Percentiles rank a stretch among this genome's conserved stretches.
These are phyloP conservation scores for Myxozyma neotropica DNA, from an alignment of 805 yeast genomes.

Conservation along the genomic window DNA sequence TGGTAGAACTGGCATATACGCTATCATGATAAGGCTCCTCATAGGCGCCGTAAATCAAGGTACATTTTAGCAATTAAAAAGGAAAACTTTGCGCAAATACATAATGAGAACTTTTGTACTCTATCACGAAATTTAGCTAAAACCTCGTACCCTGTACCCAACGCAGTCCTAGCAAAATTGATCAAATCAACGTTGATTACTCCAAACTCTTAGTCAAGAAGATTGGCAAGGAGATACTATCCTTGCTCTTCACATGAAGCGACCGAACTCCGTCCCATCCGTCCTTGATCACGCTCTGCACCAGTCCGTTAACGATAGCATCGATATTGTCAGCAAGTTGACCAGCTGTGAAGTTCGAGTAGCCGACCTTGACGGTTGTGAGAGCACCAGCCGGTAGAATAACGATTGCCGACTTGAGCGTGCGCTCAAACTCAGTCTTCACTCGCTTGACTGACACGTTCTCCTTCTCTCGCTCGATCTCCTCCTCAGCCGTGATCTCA, in stretches of 20 bases:
- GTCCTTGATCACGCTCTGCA: slow-evolving; percentile 35
- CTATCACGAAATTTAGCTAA: neutral
- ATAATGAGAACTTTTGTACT: neutral
- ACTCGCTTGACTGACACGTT: slow-evolving; percentile 56
- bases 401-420: slow-evolving; percentile 60
- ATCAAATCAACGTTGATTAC: too few relatives aligned
- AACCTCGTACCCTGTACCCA: slow-evolving; percentile 2
- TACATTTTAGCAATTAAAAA: too few relatives aligned
- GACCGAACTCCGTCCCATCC: slow-evolving; percentile 43
- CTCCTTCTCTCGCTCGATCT: slow-evolving; percentile 38
- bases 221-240: slow-evolving; percentile 84
- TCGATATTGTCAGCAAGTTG: slow-evolving; percentile 63
- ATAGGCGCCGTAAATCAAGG: too few relatives aligned
- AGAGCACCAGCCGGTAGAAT: slow-evolving; percentile 74
- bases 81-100: too few relatives aligned
- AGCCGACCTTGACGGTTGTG: slow-evolving; percentile 67
- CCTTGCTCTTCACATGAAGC: slow-evolving; percentile 65
- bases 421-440: slow-evolving; percentile 59
- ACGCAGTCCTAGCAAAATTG: neutral
- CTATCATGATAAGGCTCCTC: too few relatives aligned
- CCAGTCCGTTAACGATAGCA: slow-evolving; percentile 49
- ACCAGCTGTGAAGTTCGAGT: slow-evolving; percentile 47
- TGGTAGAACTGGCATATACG: neutral
- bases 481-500: slow-evolving; percentile 13
- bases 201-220: slow-evolving; percentile 62